phyloP scores from a whole-genome alignment of 2,329 filamentous ascomycete genomes.

The Calonectria montana region DNA sequence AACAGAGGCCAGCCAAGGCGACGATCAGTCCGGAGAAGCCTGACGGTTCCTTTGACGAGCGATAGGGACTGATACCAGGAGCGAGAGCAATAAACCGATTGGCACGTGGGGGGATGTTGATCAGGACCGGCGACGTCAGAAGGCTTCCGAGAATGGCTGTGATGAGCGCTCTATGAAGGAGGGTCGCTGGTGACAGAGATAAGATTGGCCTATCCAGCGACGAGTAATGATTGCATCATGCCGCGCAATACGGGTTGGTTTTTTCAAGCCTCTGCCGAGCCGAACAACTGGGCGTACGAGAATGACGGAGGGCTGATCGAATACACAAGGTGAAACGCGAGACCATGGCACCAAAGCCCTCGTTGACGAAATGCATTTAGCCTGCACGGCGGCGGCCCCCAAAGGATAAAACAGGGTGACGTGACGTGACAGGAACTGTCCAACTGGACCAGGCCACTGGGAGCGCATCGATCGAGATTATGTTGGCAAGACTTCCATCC shows the following conservation, averaged over 20 bases:
- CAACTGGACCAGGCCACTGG: not conserved
- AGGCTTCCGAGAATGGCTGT: slow-evolving; percentile 19
- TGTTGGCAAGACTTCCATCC: slow-evolving; percentile 6
- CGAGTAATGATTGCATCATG: slow-evolving; percentile 13
- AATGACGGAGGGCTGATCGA: slow-evolving; percentile 8
- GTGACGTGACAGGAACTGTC: not conserved
- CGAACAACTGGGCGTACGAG: not conserved
- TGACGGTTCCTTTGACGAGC: not conserved
- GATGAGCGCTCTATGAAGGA: slow-evolving; percentile 21
- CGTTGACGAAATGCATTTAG: not conserved
- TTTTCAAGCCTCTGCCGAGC: not conserved
- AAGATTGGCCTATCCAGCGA: not conserved
- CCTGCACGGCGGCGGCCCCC: not conserved
- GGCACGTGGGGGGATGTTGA: slow-evolving; percentile 34
- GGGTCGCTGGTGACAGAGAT: not conserved
- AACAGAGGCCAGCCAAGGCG: not conserved
- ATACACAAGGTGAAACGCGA: not conserved
- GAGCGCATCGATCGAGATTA: slow-evolving; percentile 16
- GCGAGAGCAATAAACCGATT: not conserved
- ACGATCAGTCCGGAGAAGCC: slow-evolving; percentile 13
- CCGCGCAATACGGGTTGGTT: not conserved
- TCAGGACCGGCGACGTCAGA: slow-evolving; percentile 31
- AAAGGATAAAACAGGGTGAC: slow-evolving; percentile 6
- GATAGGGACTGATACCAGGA: not conserved
- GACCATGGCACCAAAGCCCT: not conserved